Conservation (phyloP, 2,329 filamentous ascomycete genomes). For the Trichoderma sp. region DNA sequence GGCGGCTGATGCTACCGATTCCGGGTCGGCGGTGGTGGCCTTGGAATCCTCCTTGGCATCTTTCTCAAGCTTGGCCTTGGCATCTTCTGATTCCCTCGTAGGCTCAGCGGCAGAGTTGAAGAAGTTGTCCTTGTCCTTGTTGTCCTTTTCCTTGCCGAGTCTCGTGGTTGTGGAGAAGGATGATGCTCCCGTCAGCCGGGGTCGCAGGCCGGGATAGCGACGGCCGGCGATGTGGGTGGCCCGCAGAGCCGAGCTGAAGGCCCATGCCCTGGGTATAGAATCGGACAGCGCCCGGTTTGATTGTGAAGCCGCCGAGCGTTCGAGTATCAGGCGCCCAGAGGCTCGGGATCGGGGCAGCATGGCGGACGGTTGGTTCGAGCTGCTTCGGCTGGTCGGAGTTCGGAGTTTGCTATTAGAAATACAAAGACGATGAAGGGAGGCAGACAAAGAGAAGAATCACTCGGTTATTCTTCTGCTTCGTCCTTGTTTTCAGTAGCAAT, state of each 20-base stretch:
- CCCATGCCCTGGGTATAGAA: constrained; percentile 37
- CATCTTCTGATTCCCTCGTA: constrained; percentile 55
- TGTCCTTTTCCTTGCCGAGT: constrained; percentile 46
- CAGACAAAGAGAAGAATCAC: not conserved
- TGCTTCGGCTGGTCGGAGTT: not conserved
- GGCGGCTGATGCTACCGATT: constrained; percentile 44
- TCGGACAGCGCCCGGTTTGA: constrained; percentile 35
- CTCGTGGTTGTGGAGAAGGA: constrained; percentile 45
- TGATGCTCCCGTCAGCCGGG: constrained; percentile 38
- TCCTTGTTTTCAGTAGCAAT: constrained; percentile 32
- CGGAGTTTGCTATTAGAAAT: constrained; percentile 4
- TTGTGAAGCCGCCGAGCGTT: constrained; percentile 39
- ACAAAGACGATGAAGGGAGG: not conserved
- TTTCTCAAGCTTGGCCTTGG: constrained; percentile 55
- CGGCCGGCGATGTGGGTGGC: constrained; percentile 41
- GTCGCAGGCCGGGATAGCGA: constrained; percentile 38
- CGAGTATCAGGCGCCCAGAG: constrained; percentile 46
- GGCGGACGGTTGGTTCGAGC: constrained; percentile 26
- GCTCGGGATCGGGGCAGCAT: constrained; percentile 50
- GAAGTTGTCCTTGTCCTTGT: constrained; percentile 53
- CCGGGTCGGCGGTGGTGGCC: constrained; percentile 41
- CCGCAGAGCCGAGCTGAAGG: constrained; percentile 37
- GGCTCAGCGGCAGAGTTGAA: constrained; percentile 55
- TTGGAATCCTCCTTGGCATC: constrained; percentile 54
- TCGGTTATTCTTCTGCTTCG: constrained; percentile 4